Conservation (phyloP, 148 eudicot genomes). For the Hydrangea macrophylla region DNA sequence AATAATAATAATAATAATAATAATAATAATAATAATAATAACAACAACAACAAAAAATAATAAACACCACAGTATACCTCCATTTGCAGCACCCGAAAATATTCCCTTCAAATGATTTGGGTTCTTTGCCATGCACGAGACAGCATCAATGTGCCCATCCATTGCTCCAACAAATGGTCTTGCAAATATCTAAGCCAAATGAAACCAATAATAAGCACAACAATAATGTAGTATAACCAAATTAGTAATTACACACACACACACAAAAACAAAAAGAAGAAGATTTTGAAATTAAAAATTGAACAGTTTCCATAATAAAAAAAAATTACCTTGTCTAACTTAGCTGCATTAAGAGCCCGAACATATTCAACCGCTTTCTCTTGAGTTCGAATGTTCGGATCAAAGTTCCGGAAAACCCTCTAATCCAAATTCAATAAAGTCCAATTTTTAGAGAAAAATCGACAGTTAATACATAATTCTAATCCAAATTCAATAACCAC, state of each 20-base stretch:
- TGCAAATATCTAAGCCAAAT: constrained; percentile 62
- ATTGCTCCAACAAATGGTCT: constrained; percentile 88
- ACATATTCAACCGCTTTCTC: constrained; percentile 89
- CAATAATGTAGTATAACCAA: not conserved
- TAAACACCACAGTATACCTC: constrained; percentile 49
- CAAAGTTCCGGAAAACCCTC: constrained; percentile 84
- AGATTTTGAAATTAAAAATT: not conserved
- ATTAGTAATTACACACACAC: constrained; percentile 8
- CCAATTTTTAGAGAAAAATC: not conserved
- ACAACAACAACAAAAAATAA: too few relatives aligned
- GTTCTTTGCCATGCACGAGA: constrained; percentile 93
- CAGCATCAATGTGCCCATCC: constrained; percentile 82
- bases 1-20: too few relatives aligned
- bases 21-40: too few relatives aligned
- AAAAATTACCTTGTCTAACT: constrained; percentile 69
- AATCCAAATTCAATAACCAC: too few relatives aligned
- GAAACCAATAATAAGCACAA: constrained; percentile 2
- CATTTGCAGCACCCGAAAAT: constrained; percentile 93
- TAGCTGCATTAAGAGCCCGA: constrained; percentile 86
- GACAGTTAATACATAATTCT: not conserved
- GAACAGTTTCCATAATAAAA: not conserved
- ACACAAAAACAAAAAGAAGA: not conserved
- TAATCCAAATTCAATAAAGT: constrained; percentile 16
- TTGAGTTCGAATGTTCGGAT: constrained; percentile 78
- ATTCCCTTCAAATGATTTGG: constrained; percentile 70